Evolutionary conservation across 768 basidiomycete genomes (phyloP), one percentile per base, ranked within the genome.

Genomic region (Chalciporus pseudorubinellus): DNA sequence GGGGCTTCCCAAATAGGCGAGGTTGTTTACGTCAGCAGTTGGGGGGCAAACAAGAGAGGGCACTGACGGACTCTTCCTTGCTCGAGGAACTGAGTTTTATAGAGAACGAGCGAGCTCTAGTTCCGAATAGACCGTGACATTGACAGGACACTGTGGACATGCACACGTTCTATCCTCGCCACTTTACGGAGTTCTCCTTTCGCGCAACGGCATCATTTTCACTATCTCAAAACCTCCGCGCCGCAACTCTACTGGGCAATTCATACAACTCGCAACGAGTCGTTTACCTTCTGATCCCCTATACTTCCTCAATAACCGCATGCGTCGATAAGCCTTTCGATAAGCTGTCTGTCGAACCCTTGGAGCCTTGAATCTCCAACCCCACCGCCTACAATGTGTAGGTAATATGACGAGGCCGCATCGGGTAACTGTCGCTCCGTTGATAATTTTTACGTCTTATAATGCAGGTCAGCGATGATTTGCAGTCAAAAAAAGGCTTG

Each of bases 1-100:
- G 58, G 58, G 49, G 44, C 44, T 38, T 31, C 45, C 19, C 13
- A 47, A 52, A 33, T 48, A 40, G 10, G 31, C 12, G 31, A 21
- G 40, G 18, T 19, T 7, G 39, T 49, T 62, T 63, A 62, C 44
- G 62, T 63, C 57, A 65, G 59, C 42, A 36, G 36, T 33, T 4
- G 24, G 40, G 21, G 26, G n/a, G n/a, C n/a, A n/a, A n/a, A n/a
- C 7, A 24, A 24, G 26, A 26, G 26, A 26, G 20, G 5, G 7
- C 6, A 26, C 39, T n/a, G 31, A 31, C 29, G 33, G 16, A 34
- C 33, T 34, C 33, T 34, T 9, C 31, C 26, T 28, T 2, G 9
- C 3, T 6, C 7, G 12, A 29, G 7, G 20, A 7, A 13, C 34
- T 39, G 8, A 13, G 38, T 16, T 53, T 49, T 61, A 60, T 60